These are phyloP conservation scores for Umbelopsis ramanniana DNA, from an alignment of 192 early-diverging fungal genomes.

Conservation along the genomic window DNA sequence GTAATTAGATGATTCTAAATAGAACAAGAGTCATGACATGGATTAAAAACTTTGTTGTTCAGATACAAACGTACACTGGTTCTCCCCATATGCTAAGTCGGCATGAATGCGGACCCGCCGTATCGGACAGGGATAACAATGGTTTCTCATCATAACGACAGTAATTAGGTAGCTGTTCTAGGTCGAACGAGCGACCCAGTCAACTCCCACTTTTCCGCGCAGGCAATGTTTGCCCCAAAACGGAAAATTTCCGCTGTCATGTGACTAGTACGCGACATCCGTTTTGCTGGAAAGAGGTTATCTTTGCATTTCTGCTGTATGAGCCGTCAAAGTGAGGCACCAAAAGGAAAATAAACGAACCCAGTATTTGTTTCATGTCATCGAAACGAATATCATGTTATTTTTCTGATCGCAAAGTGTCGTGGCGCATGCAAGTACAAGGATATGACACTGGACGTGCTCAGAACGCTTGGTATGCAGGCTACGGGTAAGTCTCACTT, in stretches of 20 bases:
- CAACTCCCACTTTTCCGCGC: neutral
- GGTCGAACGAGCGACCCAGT: slow-evolving; percentile 7
- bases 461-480: too few relatives aligned
- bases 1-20: too few relatives aligned
- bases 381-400: too few relatives aligned
- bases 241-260: neutral
- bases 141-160: slow-evolving; percentile 22
- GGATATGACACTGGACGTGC: too few relatives aligned
- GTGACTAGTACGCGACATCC: neutral
- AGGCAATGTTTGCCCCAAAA: neutral
- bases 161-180: neutral
- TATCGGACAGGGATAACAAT: slow-evolving; percentile 24
- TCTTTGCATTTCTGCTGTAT: too few relatives aligned
- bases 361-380: too few relatives aligned
- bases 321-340: neutral
- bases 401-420: too few relatives aligned
- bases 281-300: too few relatives aligned
- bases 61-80: slow-evolving; percentile 24
- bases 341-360: too few relatives aligned
- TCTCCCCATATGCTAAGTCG: slow-evolving; percentile 13
- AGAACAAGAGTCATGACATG: neutral
- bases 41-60: slow-evolving; percentile 12
- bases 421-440: too few relatives aligned
- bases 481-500: too few relatives aligned
- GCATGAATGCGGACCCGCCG: slow-evolving; percentile 1